A percentile compares a stretch with the other conserved stretches of the same genome.
Evolutionary conservation across 139 green algal species (phyloP).

Genomic region (Spirogloea muscicola): DNA sequence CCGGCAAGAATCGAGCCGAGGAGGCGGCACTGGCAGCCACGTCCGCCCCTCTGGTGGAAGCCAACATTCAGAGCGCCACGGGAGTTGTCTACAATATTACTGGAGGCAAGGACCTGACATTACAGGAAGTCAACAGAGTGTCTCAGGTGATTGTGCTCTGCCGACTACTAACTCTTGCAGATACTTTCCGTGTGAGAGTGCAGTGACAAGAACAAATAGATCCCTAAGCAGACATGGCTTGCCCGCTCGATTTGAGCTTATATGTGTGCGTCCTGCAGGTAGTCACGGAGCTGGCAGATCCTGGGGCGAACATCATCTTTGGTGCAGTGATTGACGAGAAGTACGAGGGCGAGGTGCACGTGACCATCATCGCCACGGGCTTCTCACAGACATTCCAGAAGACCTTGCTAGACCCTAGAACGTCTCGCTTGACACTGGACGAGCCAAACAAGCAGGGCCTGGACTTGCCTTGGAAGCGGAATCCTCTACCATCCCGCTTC

Average conservation of each 20-base stretch:
- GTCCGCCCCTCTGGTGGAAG: conserved; percentile 85
- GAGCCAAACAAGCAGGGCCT: too few species aligned
- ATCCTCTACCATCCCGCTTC: too few species aligned
- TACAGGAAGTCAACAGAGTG: conserved; percentile 79
- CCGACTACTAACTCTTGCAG: too few species aligned
- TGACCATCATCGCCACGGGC: conserved; percentile 92
- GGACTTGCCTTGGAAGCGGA: too few species aligned
- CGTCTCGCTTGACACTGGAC: too few species aligned
- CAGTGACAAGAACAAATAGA: too few species aligned
- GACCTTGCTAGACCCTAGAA: too few species aligned
- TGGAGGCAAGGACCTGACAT: conserved; percentile 81
- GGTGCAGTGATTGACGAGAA: conserved; percentile 81
- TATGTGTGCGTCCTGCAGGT: too few species aligned
- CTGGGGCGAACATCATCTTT: conserved; percentile 95
- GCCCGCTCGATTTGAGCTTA: too few species aligned
- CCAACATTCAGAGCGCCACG: conserved; percentile 82
- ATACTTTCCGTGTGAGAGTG: too few species aligned
- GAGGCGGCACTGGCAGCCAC: conserved; percentile 73
- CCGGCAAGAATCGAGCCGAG: conserved; percentile 62
- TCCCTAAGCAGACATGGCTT: too few species aligned
- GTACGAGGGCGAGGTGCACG: conserved; percentile 46
- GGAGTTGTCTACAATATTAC: conserved; percentile 96
- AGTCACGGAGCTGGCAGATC: conserved; percentile 84
- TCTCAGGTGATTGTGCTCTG: too few species aligned
- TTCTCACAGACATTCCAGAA: conserved; percentile 57